Evolutionary conservation across 1,139 yeast species (phyloP), one percentile per base, ranked within the genome.

Genomic region (Saccharomyces hybrid): DNA sequence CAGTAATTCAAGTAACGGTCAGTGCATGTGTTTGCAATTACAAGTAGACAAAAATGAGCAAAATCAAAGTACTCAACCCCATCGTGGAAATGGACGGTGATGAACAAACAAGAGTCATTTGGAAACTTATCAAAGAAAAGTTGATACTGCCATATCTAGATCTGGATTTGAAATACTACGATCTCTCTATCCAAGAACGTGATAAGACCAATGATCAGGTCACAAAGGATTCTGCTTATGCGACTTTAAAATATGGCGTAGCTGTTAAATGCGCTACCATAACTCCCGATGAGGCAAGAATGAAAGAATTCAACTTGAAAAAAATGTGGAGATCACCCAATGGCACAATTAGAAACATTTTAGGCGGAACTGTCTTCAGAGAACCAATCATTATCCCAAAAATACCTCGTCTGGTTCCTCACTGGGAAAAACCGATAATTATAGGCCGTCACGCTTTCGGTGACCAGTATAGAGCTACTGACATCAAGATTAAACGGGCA

Each of bases 281-380:
- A 72, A 90, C 97, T 26, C 97, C 97, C 9, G 97, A 91, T 70
- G 97, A 91, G 76, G 90, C 88, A 49, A 82, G 97, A 65, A 96
- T 90, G 55, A 76, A 87, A 73, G 97, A 91, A 74, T 91, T 88
- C 72, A 75, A 79, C 59, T 81, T 91, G 73, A 90, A 89, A 75
- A 86, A 89, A 73, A 90, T 91, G 97, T 90, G 96, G 96, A 80
- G 86, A 55, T 88, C 96, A 34, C 97, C 97, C 61, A 90, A 91
- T 73, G 97, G 97, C 62, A 90, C 97, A 51, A 87, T 91, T 70
- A 83, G 97, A 74, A 90, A 90, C 75, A 86, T 90, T 62, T 78
- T 90, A 61, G 96, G 95, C 50, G 97, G 97, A 60, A 91, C 97
- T 34, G 96, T 90, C 49, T 90, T 91, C 80, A 83, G 97, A 68